phyloP scores from a whole-genome alignment of 192 early-diverging fungal species.

The Coemansia sp. region DNA sequence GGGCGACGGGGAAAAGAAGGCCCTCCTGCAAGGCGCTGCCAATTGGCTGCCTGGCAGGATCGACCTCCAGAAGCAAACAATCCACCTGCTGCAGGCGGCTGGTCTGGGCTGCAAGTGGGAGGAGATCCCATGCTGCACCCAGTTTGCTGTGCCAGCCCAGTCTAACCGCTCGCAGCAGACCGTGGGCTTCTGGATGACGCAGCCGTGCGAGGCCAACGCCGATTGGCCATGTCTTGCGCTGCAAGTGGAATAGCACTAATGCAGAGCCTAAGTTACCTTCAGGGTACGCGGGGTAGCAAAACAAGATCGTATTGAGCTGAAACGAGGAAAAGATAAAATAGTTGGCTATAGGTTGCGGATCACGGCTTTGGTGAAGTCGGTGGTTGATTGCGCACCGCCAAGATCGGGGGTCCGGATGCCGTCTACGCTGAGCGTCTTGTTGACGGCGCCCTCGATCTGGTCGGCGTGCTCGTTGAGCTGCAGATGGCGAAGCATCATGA shows the following conservation, averaged over 20 bases:
- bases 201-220: too few relatives aligned
- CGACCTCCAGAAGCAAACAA: neutral
- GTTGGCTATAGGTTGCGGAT: slow-evolving; percentile 57
- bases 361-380: slow-evolving; percentile 91
- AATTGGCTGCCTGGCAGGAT: slow-evolving; percentile 1
- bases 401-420: slow-evolving; percentile 82
- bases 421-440: slow-evolving; percentile 82
- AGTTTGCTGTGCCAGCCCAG: too few relatives aligned
- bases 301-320: neutral
- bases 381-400: slow-evolving; percentile 82
- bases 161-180: too few relatives aligned
- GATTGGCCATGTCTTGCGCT: too few relatives aligned
- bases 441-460: slow-evolving; percentile 86
- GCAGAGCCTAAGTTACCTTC: neutral
- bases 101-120: neutral
- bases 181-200: too few relatives aligned
- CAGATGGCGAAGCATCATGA: slow-evolving; percentile 96
- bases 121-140: neutral
- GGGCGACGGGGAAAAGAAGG: neutral
- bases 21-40: neutral
- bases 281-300: neutral
- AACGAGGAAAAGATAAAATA: neutral
- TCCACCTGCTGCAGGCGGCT: neutral
- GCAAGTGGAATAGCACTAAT: neutral
- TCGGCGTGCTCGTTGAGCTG: slow-evolving; percentile 87